Evolutionary conservation across 768 basidiomycete species (phyloP), one percentile per base, ranked within the genome.

Genomic region (Guyanaporus albipodus): DNA sequence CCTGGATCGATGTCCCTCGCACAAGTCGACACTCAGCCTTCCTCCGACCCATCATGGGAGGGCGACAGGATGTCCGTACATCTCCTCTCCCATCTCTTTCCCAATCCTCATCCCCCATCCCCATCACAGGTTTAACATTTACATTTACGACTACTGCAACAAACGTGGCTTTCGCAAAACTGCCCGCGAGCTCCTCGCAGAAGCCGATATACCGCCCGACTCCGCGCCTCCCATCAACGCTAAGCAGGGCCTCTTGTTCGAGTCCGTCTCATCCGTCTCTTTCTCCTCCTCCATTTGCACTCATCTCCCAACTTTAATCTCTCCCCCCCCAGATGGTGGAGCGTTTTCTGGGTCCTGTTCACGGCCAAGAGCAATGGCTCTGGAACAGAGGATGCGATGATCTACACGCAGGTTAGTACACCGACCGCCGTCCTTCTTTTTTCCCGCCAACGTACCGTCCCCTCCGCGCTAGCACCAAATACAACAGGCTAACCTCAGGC

Each of bases 311-410:
- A n/a, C n/a, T n/a, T n/a, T 29, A 29, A n/a, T 8, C 18, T 9
- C 29, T 39, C 57, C 27, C 19, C 9, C 29, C 45, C 24, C 54
- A 89, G 87, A 62, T 91, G 88, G 88, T 91, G 88, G 88, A 85
- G 81, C 55, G 88, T 91, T 19, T 91, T 91, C 58, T 91, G 88
- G 88, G 82, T 88, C 0, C 70, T 90, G 14, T 91, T 90, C 62
- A 81, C 82, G 11, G 86, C 87, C 37, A 90, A 90, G 67, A 86
- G 83, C 52, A 83, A 75, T 39, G 78, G 78, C 24, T 62, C 60
- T 8, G 82, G 80, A 17, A 62, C 80, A n/a, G 85, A 87, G 1
- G 86, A 89, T 53, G 87, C 84, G 19, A 54, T 87, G 62, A 48
- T 82, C 28, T 89, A 88, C 61, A 81, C 77, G 0, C 80, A 84